Percentiles rank a stretch among this genome's conserved stretches.
Evolutionary conservation across 306 rosid genomes (phyloP).

Genomic region (Geum urbanum): DNA sequence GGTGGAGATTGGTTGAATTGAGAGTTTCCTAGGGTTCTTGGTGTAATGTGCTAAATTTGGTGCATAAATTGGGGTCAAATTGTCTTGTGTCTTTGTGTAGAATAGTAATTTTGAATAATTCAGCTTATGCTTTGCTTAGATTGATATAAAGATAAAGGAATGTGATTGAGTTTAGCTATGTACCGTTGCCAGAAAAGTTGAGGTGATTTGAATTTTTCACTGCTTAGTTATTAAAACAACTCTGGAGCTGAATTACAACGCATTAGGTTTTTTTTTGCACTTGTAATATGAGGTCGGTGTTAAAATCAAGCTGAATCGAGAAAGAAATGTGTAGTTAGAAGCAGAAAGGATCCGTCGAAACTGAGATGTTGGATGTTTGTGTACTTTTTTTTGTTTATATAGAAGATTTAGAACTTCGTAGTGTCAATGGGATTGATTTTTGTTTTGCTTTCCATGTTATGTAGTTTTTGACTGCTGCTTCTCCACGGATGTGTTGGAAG

Average conservation of each 20-base stretch:
- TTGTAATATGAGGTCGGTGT: background rate
- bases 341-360: constrained; percentile 4
- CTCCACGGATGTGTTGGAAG: constrained; percentile 83
- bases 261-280: background rate
- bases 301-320: background rate
- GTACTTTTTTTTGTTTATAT: background rate
- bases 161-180: constrained; percentile 6
- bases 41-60: constrained; percentile 5
- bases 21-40: constrained; percentile 15
- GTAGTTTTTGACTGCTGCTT: constrained; percentile 97
- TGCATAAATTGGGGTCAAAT: background rate
- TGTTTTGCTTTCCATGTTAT: background rate
- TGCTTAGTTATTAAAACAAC: background rate
- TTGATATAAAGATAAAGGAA: background rate
- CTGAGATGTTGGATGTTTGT: background rate
- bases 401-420: background rate
- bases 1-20: constrained; percentile 23
- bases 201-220: constrained; percentile 1
- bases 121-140: constrained; percentile 6
- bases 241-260: background rate
- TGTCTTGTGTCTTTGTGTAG: background rate
- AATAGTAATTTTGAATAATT: background rate
- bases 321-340: background rate
- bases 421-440: constrained; percentile 8
- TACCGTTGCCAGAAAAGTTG: background rate